Evolutionary conservation across 148 eudicot species (phyloP), one percentile per base, ranked within the genome.

Genomic region (Rhododendron kiyosumense): DNA sequence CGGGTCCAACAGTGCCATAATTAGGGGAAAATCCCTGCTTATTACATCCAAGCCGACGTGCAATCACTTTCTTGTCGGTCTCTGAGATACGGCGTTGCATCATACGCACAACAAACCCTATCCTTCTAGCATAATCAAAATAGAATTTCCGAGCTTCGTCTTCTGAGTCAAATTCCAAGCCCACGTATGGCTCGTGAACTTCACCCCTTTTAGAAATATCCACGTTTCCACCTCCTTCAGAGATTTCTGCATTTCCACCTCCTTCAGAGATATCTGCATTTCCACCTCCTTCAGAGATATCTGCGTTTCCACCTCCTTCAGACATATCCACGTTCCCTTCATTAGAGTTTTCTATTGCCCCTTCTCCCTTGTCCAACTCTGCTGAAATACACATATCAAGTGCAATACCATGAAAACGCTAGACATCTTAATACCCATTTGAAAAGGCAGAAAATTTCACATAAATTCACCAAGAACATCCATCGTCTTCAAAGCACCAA

Each of bases 141-240:
- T 90, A 92, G 82, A 90, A 90, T 81, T 86, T 88, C 84, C 85
- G 88, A 24, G 92, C 92, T 83, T 85, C 92, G 61, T 90, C 92
- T 85, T 92, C 93, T 36, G 92, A 88, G 2, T 89, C 90, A 51
- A 92, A 92, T 84, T 92, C 93, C 93, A 92, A 89, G n/a, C 93
- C 93, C 45, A 90, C 87, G 65, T 86, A 88, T 57, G 93, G 93
- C 84, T 89, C 92, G 49, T 77, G 51, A 71, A 87, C 82, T 81
- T 79, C 91, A 69, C 73, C 81, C 79, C 77, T 83, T 84, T 86
- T 89, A 18, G 59, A 85, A 14, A 85, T 65, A 87, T 41, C 74
- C 8, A 32, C 26, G 17, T 79, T 67, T 32, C 48, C 86, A 76
- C 69, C 81, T 84, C 75, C 87, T 83, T 85, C 92, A 12, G 54